Conservation (phyloP, 1,139 yeast species). For the Barnettozyma hawaiiensis region DNA sequence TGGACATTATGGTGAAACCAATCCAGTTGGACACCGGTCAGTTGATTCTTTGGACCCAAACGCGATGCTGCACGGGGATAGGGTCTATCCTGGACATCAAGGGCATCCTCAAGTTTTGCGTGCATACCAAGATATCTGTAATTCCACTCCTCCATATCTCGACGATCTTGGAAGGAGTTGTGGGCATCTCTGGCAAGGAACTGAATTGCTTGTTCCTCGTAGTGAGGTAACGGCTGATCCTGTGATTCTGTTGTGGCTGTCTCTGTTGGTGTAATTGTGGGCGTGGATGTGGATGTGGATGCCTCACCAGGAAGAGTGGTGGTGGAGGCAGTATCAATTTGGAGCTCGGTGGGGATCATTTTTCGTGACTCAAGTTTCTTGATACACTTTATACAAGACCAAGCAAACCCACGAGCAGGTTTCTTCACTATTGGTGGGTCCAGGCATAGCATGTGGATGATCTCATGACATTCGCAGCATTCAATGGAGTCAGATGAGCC, state of each 20-base stretch:
- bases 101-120: constrained; percentile 69
- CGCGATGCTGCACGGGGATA: constrained; percentile 80
- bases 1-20: constrained; percentile 62
- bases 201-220: constrained; percentile 54
- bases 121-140: constrained; percentile 78
- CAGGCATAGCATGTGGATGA: constrained; percentile 77
- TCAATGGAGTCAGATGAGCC: constrained; percentile 66
- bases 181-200: constrained; percentile 43
- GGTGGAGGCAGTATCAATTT: constrained; percentile 3
- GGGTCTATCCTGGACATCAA: constrained; percentile 75
- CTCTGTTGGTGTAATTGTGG: background rate
- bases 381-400: constrained; percentile 87
- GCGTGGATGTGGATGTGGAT: background rate
- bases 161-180: constrained; percentile 40
- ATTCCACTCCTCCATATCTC: constrained; percentile 68
- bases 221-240: constrained; percentile 38
- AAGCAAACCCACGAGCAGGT: constrained; percentile 84
- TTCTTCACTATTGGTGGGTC: constrained; percentile 78
- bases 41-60: constrained; percentile 72
- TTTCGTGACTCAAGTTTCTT: constrained; percentile 32
- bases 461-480: constrained; percentile 70
- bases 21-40: constrained; percentile 51
- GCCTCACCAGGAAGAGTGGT: background rate
- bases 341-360: constrained; percentile 12
- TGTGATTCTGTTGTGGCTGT: background rate